Evolutionary conservation across 805 yeast species (phyloP).

Genomic region (Jamesozyma hellenica): DNA sequence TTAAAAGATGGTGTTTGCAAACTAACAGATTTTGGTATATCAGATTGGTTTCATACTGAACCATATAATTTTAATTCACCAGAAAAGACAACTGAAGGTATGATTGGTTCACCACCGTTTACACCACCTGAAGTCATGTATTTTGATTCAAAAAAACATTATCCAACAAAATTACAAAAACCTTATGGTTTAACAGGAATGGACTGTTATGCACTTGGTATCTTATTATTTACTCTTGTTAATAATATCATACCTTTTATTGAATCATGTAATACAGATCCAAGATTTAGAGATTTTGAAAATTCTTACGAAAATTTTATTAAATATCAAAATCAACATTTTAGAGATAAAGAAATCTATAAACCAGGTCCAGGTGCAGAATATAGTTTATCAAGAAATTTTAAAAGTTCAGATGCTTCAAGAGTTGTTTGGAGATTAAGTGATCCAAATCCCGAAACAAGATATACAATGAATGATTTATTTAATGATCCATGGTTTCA

Average conservation of each 20-base stretch:
- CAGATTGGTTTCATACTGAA: slow-evolving; percentile 50
- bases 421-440: slow-evolving; percentile 66
- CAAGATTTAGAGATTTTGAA: slow-evolving; percentile 47
- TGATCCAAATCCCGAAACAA: slow-evolving; percentile 46
- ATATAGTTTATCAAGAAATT: slow-evolving; percentile 57
- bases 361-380: slow-evolving; percentile 62
- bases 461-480: slow-evolving; percentile 47
- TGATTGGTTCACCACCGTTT: slow-evolving; percentile 75
- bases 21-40: slow-evolving; percentile 69
- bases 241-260: slow-evolving; percentile 54
- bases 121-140: slow-evolving; percentile 69
- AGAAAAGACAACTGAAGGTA: slow-evolving; percentile 31
- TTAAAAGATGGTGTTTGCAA: slow-evolving; percentile 52
- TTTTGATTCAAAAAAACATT: slow-evolving; percentile 26
- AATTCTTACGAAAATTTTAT: slow-evolving; percentile 36
- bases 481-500: slow-evolving; percentile 59
- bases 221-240: slow-evolving; percentile 51
- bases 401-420: slow-evolving; percentile 50
- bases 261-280: slow-evolving; percentile 38
- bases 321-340: slow-evolving; percentile 36
- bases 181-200: slow-evolving; percentile 56
- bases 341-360: slow-evolving; percentile 36
- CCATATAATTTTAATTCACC: slow-evolving; percentile 42
- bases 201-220: slow-evolving; percentile 69
- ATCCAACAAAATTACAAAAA: slow-evolving; percentile 27